A percentile compares a stretch with the other conserved stretches of the same genome.
Conservation (phyloP, 148 eudicot genomes). For the Suaeda aralocaspica region DNA sequence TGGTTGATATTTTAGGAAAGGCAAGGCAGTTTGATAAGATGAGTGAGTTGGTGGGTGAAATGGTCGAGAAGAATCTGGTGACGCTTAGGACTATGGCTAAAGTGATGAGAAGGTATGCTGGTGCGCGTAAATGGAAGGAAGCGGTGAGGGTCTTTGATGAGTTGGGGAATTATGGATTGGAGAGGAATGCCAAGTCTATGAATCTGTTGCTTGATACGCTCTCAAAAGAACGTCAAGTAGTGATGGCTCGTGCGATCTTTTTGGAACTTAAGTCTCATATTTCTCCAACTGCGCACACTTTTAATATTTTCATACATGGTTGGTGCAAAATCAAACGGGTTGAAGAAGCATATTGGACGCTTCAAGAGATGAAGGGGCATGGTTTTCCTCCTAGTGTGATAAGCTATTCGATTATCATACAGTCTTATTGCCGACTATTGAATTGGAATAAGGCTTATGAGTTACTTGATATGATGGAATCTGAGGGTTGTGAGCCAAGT, state of each 20-base stretch:
- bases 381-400: slow-evolving; percentile 76
- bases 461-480: slow-evolving; percentile 70
- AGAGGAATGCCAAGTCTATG: slow-evolving; percentile 73
- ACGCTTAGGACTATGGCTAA: slow-evolving; percentile 57
- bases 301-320: slow-evolving; percentile 77
- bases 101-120: slow-evolving; percentile 75
- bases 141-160: slow-evolving; percentile 61
- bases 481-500: slow-evolving; percentile 64
- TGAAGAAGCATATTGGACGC: slow-evolving; percentile 84
- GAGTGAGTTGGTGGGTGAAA: slow-evolving; percentile 56
- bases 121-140: slow-evolving; percentile 69
- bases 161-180: slow-evolving; percentile 54
- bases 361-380: slow-evolving; percentile 90
- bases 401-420: slow-evolving; percentile 77
- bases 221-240: slow-evolving; percentile 80
- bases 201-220: slow-evolving; percentile 82
- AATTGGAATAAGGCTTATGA: slow-evolving; percentile 56
- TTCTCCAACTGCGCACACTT: slow-evolving; percentile 63
- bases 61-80: slow-evolving; percentile 42
- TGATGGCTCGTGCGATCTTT: slow-evolving; percentile 67
- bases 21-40: slow-evolving; percentile 68
- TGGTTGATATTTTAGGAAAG: slow-evolving; percentile 89
- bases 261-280: slow-evolving; percentile 64
- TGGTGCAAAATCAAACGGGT: slow-evolving; percentile 86
- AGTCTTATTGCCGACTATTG: slow-evolving; percentile 55